Percentiles rank a stretch among this genome's conserved stretches.
These are phyloP conservation scores for Lasiosphaeria hispida DNA, from an alignment of 495 filamentous ascomycete species.

Conservation along the genomic window DNA sequence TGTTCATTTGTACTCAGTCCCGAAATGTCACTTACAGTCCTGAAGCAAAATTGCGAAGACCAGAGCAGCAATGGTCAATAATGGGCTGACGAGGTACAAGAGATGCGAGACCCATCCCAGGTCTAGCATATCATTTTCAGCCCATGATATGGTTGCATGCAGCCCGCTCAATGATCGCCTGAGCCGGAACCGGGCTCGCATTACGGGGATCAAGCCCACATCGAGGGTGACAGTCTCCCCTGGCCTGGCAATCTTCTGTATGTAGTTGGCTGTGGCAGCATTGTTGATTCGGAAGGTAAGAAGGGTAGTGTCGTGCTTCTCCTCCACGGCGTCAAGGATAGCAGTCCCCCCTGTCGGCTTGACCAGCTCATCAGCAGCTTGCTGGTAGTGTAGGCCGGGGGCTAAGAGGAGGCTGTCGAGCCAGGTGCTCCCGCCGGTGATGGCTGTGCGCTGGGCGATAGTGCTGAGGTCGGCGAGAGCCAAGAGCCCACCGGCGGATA, in stretches of 20 bases:
- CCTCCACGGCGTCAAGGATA: constrained; percentile 31
- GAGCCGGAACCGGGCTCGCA: constrained; percentile 17
- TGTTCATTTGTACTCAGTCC: background rate
- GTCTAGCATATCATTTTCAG: constrained; percentile 26
- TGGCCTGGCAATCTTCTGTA: constrained; percentile 45
- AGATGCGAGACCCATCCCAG: constrained; percentile 40
- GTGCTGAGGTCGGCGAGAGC: constrained; percentile 57
- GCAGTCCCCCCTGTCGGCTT: constrained; percentile 18
- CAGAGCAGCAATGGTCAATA: constrained; percentile 42
- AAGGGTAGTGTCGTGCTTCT: constrained; percentile 27
- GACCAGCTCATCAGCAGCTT: constrained; percentile 49
- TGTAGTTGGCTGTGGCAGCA: constrained; percentile 50
- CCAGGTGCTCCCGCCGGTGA: constrained; percentile 51
- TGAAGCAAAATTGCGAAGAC: constrained; percentile 39
- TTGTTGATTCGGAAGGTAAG: constrained; percentile 51
- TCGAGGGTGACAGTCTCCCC: constrained; percentile 47
- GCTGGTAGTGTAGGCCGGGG: constrained; percentile 60
- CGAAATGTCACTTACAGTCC: constrained; percentile 40
- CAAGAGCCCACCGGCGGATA: constrained; percentile 52
- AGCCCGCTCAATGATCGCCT: constrained; percentile 21
- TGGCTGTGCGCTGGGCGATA: constrained; percentile 51
- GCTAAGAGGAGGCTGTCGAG: constrained; percentile 55
- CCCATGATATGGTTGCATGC: constrained; percentile 30
- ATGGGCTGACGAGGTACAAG: constrained; percentile 44
- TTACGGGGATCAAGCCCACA: constrained; percentile 34